Evolutionary conservation across 805 yeast genomes (phyloP).

Genomic region (Wickerhamomyces bisporus): DNA sequence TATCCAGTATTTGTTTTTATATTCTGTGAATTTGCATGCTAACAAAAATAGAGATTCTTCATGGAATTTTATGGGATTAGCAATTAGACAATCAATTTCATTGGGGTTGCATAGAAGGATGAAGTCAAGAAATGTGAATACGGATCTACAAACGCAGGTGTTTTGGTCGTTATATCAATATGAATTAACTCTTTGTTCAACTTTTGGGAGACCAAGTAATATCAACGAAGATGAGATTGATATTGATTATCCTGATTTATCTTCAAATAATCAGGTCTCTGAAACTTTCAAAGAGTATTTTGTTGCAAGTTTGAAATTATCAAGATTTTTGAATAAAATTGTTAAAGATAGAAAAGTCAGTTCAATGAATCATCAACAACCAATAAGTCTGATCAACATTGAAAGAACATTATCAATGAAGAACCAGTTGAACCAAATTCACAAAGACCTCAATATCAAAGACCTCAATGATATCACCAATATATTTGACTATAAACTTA

Average conservation of each 20-base stretch:
- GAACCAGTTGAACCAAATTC: slow-evolving; percentile 29
- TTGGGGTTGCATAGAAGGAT: slow-evolving; percentile 41
- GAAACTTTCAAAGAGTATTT: slow-evolving; percentile 26
- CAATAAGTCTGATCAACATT: slow-evolving; percentile 34
- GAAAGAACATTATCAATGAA: slow-evolving; percentile 35
- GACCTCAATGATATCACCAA: slow-evolving; percentile 18
- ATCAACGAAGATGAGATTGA: slow-evolving; percentile 41
- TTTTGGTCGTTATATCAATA: slow-evolving; percentile 40
- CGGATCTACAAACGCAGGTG: slow-evolving; percentile 27
- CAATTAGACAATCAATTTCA: slow-evolving; percentile 42
- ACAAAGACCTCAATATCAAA: slow-evolving; percentile 30
- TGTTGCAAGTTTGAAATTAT: slow-evolving; percentile 29
- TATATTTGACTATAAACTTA: slow-evolving; percentile 38
- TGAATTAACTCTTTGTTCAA: slow-evolving; percentile 37
- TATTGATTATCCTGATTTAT: slow-evolving; percentile 32
- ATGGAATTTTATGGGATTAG: slow-evolving; percentile 41
- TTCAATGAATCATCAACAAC: slow-evolving; percentile 27
- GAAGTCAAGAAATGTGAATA: slow-evolving; percentile 17
- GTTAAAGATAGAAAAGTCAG: slow-evolving; percentile 33
- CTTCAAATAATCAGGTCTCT: slow-evolving; percentile 18
- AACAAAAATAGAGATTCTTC: slow-evolving; percentile 43
- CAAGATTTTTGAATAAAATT: slow-evolving; percentile 35
- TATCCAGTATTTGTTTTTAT: slow-evolving; percentile 35
- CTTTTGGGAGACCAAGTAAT: slow-evolving; percentile 42
- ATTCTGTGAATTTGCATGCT: slow-evolving; percentile 39